Evolutionary conservation across 108 stramenopile genomes (phyloP).

Genomic region (Pseudonitzschia pungens): DNA sequence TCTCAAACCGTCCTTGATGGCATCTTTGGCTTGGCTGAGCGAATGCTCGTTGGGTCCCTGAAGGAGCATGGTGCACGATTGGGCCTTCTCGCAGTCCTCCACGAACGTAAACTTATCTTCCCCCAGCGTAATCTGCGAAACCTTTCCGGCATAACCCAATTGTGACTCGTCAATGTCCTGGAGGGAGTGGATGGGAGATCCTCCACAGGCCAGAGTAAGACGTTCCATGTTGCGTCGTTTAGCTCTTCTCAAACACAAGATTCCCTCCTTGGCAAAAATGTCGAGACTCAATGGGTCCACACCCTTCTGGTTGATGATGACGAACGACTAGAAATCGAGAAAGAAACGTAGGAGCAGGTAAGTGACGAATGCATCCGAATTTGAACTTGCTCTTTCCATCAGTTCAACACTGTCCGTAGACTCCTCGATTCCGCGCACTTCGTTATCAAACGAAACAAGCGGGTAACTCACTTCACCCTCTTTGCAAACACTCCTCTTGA

Average conservation of each 20-base stretch:
- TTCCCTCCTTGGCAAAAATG: constrained; percentile 99
- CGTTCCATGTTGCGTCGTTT: constrained; percentile 99
- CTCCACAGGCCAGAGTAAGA: constrained; percentile 97
- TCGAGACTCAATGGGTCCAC: constrained; percentile 97
- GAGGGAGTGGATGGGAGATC: constrained; percentile 89
- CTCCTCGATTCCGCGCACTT: too few species aligned
- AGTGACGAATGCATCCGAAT: not conserved
- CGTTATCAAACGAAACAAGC: not conserved
- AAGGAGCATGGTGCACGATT: constrained; percentile 93
- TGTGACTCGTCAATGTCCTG: constrained; percentile 90
- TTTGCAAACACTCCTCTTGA: constrained; percentile 93
- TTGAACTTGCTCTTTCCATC: not conserved
- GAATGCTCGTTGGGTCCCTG: constrained; percentile 98
- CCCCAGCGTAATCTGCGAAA: constrained; percentile 94
- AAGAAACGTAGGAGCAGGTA: not conserved
- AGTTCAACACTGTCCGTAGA: not conserved
- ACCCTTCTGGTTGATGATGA: constrained; percentile 99
- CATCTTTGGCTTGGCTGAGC: constrained; percentile 98
- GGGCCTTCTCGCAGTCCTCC: constrained; percentile 90
- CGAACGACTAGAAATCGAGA: constrained; percentile 85
- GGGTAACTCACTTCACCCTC: constrained; percentile 64
- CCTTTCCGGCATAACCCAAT: constrained; percentile 94
- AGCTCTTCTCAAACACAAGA: constrained; percentile 94
- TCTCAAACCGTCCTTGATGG: constrained; percentile 95
- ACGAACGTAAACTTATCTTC: constrained; percentile 99